These are phyloP conservation scores for Agaricus subrufescens DNA, from an alignment of 768 basidiomycete species.

Conservation along the genomic window DNA sequence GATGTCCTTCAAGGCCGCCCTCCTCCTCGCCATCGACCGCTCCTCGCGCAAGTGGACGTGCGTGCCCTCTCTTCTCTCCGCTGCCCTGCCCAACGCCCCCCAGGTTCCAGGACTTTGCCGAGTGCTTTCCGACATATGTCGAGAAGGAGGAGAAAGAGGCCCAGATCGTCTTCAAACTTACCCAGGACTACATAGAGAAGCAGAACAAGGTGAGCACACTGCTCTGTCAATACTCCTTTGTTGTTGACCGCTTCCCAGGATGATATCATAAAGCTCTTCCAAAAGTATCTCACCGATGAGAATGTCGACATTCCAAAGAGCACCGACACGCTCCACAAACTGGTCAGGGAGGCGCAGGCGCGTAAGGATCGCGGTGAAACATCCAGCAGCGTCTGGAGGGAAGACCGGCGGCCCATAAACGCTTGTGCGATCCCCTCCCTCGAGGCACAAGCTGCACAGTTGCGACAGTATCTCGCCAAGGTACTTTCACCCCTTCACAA, in stretches of 20 bases:
- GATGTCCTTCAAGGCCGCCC: conserved; percentile 51
- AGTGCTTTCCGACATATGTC: conserved; percentile 64
- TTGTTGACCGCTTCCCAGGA: conserved; percentile 32
- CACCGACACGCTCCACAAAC: conserved; percentile 64
- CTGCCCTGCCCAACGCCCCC: not conserved
- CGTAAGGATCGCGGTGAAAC: conserved; percentile 43
- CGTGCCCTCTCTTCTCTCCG: conserved; percentile 14
- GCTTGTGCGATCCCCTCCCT: conserved; percentile 62
- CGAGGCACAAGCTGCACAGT: conserved; percentile 33
- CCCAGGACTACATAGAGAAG: conserved; percentile 69
- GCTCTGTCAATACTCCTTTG: not conserved
- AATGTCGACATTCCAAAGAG: conserved; percentile 63
- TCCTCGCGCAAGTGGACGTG: conserved; percentile 59
- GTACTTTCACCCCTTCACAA: conserved; percentile 21
- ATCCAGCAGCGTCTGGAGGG: conserved; percentile 59
- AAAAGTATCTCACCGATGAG: conserved; percentile 60
- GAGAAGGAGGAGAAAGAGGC: conserved; percentile 64
- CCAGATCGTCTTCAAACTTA: conserved; percentile 55
- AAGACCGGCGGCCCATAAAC: conserved; percentile 55
- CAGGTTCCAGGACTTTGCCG: conserved; percentile 55
- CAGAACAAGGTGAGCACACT: conserved; percentile 43
- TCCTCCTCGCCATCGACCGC: conserved; percentile 51
- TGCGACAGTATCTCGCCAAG: conserved; percentile 33
- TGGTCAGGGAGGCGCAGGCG: conserved; percentile 64
- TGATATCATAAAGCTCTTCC: conserved; percentile 66